Percentiles rank a stretch among this genome's conserved stretches.
phyloP scores from a whole-genome alignment of 2,329 filamentous ascomycete genomes.

The Macrophomina phaseolina region DNA sequence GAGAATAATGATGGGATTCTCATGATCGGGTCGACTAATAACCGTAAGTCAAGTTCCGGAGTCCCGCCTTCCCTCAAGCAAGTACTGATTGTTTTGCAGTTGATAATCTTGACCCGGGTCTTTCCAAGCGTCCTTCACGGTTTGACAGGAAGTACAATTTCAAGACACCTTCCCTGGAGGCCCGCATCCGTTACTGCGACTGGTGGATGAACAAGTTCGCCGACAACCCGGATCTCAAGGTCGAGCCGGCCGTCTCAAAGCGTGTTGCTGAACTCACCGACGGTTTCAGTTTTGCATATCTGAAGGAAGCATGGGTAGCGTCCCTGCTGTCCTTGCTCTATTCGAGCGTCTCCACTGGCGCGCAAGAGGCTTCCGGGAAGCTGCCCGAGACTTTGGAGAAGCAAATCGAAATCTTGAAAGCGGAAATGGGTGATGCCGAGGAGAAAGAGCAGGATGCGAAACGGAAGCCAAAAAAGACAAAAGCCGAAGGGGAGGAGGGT shows the following conservation, averaged over 20 bases:
- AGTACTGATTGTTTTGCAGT: conserved; percentile 29
- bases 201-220: conserved; percentile 52
- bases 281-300: conserved; percentile 54
- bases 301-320: conserved; percentile 52
- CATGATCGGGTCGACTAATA: conserved; percentile 70
- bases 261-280: conserved; percentile 50
- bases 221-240: conserved; percentile 33
- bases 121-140: conserved; percentile 52
- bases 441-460: neutral
- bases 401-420: neutral
- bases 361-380: conserved; percentile 32
- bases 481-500: neutral
- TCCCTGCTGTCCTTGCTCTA: conserved; percentile 45
- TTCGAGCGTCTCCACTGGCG: conserved; percentile 37
- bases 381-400: conserved; percentile 11
- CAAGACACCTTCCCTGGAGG: conserved; percentile 44
- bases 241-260: conserved; percentile 21
- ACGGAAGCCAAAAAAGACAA: conserved; percentile 25
- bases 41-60: conserved; percentile 44
- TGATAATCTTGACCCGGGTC: conserved; percentile 65
- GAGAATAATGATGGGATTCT: conserved; percentile 73
- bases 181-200: conserved; percentile 50
- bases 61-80: too few species aligned
- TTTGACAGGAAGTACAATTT: conserved; percentile 58
- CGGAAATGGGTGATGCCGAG: neutral